Evolutionary conservation across 768 basidiomycete species (phyloP), one percentile per base, ranked within the genome.

Genomic region (Ramaria rubella): DNA sequence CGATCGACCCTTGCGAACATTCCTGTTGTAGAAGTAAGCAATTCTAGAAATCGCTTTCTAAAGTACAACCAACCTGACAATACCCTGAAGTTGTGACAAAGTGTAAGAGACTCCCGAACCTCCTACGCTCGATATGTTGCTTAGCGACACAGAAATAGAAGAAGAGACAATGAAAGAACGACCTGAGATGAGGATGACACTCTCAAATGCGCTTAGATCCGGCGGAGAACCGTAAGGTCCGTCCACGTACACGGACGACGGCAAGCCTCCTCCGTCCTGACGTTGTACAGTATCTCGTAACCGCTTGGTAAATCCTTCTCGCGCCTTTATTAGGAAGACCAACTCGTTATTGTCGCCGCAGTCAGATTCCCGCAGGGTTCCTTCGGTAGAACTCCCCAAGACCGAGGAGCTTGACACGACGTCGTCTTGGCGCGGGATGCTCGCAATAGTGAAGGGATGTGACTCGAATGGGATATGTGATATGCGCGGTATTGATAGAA

Each of bases 361-460:
- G 8, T 19, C 43, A 24, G 43, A 24, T 9, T 7, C n/a, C n/a
- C n/a, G n/a, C n/a, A n/a, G n/a, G n/a, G n/a, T n/a, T n/a, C n/a
- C n/a, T n/a, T n/a, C n/a, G n/a, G n/a, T n/a, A n/a, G n/a, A n/a
- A n/a, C n/a, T n/a, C n/a, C n/a, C n/a, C n/a, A n/a, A n/a, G n/a
- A n/a, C n/a, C n/a, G n/a, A n/a, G n/a, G n/a, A n/a, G n/a, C n/a
- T n/a, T n/a, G n/a, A n/a, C n/a, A n/a, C n/a, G n/a, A n/a, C n/a
- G n/a, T n/a, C n/a, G n/a, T n/a, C n/a, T n/a, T n/a, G n/a, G n/a
- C n/a, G 9, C n/a, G 15, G 17, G 23, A 62, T 63, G n/a, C 70
- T 78, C 6, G 79, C 71, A 55, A 85, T 83, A 0, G 83, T 82
- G 67, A 85, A 85, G 1, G 83, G 83, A 58, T 85, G 83, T 0